These are phyloP conservation scores for Ogataea haglerorum DNA, from an alignment of 805 yeast species.

Conservation along the genomic window DNA sequence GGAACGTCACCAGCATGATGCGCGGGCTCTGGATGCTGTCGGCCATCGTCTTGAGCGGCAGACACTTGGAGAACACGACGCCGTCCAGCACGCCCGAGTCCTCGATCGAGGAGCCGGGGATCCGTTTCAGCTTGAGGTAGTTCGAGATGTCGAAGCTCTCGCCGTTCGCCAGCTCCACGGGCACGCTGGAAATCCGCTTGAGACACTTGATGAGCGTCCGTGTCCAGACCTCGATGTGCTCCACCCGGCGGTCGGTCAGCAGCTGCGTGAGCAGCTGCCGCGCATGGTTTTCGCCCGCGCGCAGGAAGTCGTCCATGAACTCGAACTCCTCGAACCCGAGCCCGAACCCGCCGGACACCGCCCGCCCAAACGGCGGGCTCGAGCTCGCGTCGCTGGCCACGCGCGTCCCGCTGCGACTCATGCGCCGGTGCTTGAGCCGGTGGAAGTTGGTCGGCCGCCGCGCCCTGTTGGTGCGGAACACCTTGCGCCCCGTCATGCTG, in stretches of 20 bases:
- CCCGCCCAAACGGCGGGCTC: constrained; percentile 9
- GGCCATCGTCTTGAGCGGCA: constrained; percentile 81
- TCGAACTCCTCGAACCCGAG: constrained; percentile 28
- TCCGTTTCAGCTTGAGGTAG: constrained; percentile 80
- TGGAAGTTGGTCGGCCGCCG: constrained; percentile 23
- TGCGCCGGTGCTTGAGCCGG: constrained; percentile 43
- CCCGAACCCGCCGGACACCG: constrained; percentile 18
- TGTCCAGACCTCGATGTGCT: constrained; percentile 56
- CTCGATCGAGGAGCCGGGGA: constrained; percentile 67
- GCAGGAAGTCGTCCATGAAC: constrained; percentile 32
- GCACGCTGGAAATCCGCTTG: constrained; percentile 53
- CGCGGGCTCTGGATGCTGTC: constrained; percentile 59
- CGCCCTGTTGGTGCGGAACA: constrained; percentile 18
- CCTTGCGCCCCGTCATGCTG: constrained; percentile 13
- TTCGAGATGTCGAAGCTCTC: constrained; percentile 84
- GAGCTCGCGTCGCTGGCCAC: constrained; percentile 15
- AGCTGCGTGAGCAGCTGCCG: constrained; percentile 55
- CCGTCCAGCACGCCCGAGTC: constrained; percentile 72
- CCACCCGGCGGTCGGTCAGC: constrained; percentile 56
- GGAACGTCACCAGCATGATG: constrained; percentile 81
- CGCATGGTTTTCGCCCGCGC: constrained; percentile 42
- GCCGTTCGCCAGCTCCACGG: constrained; percentile 56
- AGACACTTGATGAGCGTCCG: constrained; percentile 48
- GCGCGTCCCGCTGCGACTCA: constrained; percentile 41
- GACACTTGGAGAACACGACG: constrained; percentile 73